Base-by-base conservation (phyloP, 768 basidiomycete genomes). In the Lepiota brunneoincarnata region DNA sequence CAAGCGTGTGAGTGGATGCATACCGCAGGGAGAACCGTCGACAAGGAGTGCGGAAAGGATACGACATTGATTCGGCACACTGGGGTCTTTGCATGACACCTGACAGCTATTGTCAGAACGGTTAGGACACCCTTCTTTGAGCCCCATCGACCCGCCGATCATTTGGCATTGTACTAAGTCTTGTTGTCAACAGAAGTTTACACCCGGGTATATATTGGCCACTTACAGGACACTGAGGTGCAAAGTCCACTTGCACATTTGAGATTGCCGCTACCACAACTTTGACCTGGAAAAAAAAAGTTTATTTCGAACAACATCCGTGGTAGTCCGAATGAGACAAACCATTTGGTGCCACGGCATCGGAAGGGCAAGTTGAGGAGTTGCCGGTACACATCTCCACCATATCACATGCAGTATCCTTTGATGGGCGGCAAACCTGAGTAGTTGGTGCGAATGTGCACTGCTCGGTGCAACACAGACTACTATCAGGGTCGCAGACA, bases 21-120 rank as follows among this genome's bases (percentile, higher is more conserved):
- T 62, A 83, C 91, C 91, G 67, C 92, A 95, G 12, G 89, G 84
- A 26, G 89, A 91, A 20, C 92, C 93, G 65, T 92, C 87, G 50
- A 90, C 74, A 45, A 93, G 81, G 40, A 80, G 67, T 3, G 89
- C 80, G 51, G 87, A 84, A 44, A 94, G 72, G 37, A 85, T 69
- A 18, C 92, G 69, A 67, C 93, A 95, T 59, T 78, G 77, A 56
- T 81, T 78, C 12, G 78, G 49, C 12, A 68, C 67, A 14, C 57
- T 75, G 4, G 92, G 92, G 69, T 89, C 86, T 64, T 84, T 79
- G 67, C 92, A 96, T 3, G 87, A 85, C 45, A 94, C 85, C 62
- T 86, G 83, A 68, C 92, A 94, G 36, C 77, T 77, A 51, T 75
- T 78, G 67, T 89, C 82, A 62, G 77, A 77, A 51, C 72, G 77